These are phyloP conservation scores for Globisporangium mamillatum DNA, from an alignment of 352 stramenopile genomes.

Conservation along the genomic window DNA sequence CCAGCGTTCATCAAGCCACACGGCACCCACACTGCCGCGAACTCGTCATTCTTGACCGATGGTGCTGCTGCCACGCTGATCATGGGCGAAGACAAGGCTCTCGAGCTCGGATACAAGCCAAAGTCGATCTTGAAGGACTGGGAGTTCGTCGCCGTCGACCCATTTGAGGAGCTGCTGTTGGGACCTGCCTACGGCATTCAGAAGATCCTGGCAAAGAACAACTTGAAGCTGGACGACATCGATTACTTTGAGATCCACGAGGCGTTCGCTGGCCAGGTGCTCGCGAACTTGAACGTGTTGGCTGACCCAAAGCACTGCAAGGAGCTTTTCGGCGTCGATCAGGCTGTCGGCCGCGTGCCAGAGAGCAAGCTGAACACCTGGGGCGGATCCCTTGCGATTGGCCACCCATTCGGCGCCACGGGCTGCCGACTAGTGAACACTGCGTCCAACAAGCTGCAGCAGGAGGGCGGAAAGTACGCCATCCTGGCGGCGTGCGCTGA, in stretches of 20 bases:
- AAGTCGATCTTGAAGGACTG: conserved; percentile 94
- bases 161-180: conserved; percentile 93
- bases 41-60: conserved; percentile 98
- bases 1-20: conserved; percentile 98
- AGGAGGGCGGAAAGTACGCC: conserved; percentile 95
- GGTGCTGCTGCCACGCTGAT: conserved; percentile 94
- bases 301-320: conserved; percentile 94
- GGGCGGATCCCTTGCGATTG: conserved; percentile 94
- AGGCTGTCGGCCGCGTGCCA: conserved; percentile 90
- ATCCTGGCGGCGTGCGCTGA: conserved; percentile 97
- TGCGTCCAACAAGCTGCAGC: conserved; percentile 95
- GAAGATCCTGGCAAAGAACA: conserved; percentile 79
- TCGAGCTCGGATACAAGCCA: conserved; percentile 95
- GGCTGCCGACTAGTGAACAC: conserved; percentile 96
- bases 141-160: conserved; percentile 97
- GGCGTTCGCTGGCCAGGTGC: conserved; percentile 97
- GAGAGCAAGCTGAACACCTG: conserved; percentile 97
- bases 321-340: conserved; percentile 89
- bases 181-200: conserved; percentile 95
- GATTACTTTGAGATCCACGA: conserved; percentile 99
- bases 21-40: conserved; percentile 97
- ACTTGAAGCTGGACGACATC: conserved; percentile 92
- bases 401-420: conserved; percentile 98
- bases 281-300: conserved; percentile 96
- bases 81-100: conserved; percentile 95